Conservation (phyloP, 768 basidiomycete genomes). For the Lyophyllum atratum region DNA sequence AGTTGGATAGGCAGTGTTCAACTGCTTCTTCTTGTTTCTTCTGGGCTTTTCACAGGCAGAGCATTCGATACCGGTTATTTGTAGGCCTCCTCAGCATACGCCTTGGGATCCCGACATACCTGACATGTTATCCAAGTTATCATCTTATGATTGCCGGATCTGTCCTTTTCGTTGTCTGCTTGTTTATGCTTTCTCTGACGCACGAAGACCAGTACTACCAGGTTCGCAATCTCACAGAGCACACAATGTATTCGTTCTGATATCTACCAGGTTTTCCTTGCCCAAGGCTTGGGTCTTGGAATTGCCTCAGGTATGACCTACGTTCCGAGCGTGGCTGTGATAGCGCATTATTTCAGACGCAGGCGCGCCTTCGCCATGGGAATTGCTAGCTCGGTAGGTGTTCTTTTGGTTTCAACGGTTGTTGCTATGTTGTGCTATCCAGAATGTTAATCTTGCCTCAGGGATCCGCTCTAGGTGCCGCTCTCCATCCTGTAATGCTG, state of each 20-base stretch:
- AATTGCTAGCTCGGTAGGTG: slow-evolving; percentile 42
- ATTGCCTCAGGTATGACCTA: slow-evolving; percentile 49
- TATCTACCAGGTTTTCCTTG: slow-evolving; percentile 41
- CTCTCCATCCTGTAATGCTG: slow-evolving; percentile 68
- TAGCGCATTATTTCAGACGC: slow-evolving; percentile 50
- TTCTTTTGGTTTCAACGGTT: slow-evolving; percentile 4
- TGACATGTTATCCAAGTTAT: slow-evolving; percentile 16
- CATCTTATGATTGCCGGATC: slow-evolving; percentile 30
- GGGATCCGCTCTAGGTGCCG: slow-evolving; percentile 58
- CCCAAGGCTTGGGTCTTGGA: slow-evolving; percentile 49
- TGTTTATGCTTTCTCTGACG: slow-evolving; percentile 34
- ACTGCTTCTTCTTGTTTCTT: slow-evolving; percentile 23
- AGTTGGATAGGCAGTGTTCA: slow-evolving; percentile 33
- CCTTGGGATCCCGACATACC: not conserved
- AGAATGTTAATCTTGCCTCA: slow-evolving; percentile 10
- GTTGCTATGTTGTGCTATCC: slow-evolving; percentile 12
- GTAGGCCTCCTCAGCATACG: slow-evolving; percentile 7
- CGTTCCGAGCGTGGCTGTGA: slow-evolving; percentile 45
- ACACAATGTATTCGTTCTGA: not conserved
- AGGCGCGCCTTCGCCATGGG: slow-evolving; percentile 51
- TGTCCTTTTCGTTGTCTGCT: slow-evolving; percentile 27
- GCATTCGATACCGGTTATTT: slow-evolving; percentile 30
- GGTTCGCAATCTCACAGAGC: slow-evolving; percentile 7
- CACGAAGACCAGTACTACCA: slow-evolving; percentile 30
- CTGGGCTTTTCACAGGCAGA: slow-evolving; percentile 25